Base-by-base conservation (phyloP, 129 eudicot species). In the Pittosporum tobira region DNA sequence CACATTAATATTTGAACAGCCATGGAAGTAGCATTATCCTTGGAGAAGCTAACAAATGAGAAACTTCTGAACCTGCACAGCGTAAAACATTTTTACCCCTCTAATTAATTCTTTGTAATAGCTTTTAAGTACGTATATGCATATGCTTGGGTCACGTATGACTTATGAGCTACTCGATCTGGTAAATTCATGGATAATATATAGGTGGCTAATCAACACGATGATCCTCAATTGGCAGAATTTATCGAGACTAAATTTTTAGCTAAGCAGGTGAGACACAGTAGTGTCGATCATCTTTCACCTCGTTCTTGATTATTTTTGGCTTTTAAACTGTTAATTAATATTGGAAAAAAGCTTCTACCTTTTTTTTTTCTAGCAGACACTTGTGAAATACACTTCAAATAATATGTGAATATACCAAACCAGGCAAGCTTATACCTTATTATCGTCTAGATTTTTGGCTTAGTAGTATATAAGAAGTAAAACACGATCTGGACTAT, bases 21-120 rank as follows among this genome's bases (percentile, higher is more conserved):
- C 28, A 91, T 91, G 99, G 99, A 91, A 63, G 81, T 87, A 29
- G 85, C 99, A 36, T 73, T 91, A 73, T 81, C 96, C 50, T 66
- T 91, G 81, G 99, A 91, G 85, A 91, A 91, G 77, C 71, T 91
- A 40, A 70, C 72, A 26, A 91, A 91, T 30, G 91, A 78, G 66
- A 91, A 91, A 54, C 85, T 91, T 56, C 62, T 91, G 48, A 59
- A 59, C 47, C 36, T 91, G 61, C 96, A 87, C 56, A 46, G 69
- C 18, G 99, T 89, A 81, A 69, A 64, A 20, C 62, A 40, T 28
- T 18, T 47, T 51, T 38, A 31, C 57, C 59, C 38, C 30, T 12
- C 29, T 20, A 6, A 36, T 5, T 53, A 54, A 29, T 40, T 36
- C 19, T 63, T 30, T 15, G 34, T 44, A 42, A 48, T 28, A 10